Evolutionary conservation across 768 basidiomycete genomes (phyloP), one percentile per base, ranked within the genome.

Genomic region (Tulasnella calospora): DNA sequence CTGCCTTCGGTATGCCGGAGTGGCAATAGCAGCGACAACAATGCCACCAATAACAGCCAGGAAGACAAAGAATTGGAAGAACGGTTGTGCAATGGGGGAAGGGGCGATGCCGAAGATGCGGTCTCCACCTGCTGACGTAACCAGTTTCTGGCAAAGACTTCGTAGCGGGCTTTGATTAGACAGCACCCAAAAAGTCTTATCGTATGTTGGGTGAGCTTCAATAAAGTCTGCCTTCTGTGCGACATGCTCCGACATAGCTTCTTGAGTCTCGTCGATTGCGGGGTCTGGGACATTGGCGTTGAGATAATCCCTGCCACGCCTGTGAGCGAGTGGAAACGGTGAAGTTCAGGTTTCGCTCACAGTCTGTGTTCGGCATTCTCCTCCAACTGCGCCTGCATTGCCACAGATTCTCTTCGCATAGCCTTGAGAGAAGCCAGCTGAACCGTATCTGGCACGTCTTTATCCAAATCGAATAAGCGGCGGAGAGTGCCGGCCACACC

Each of bases 161-260:
- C 97, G 92, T 51, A 96, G 46, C 21, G 85, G 84, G 80, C 92
- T 94, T 80, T 89, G 88, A 85, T 97, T 95, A 2, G 92, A 89
- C 83, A 98, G 92, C 27, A 97, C 79, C 93, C 94, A 98, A 79
- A 98, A 92, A 0, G 93, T 89, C 82, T 90, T 93, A 84, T 98
- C 96, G 82, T 93, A 99, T 2, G 91, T 88, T 0, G 97, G 95
- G 84, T 98, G 92, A 76, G 92, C 89, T 2, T 89, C 89, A 80
- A 98, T 97, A 83, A 97, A 95, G 80, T 96, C 94, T 0, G 92
- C 91, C 82, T 91, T 92, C 81, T 89, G 89, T 10, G 92, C 93
- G 9, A 90, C 88, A 27, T 88, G 88, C 84, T 96, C 94, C 78
- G 90, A 88, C 47, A 88, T 80, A 27, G 88, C 88, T 81, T 96